Evolutionary conservation across 352 stramenopile genomes (phyloP).

Genomic region (Pythium guiyangense): DNA sequence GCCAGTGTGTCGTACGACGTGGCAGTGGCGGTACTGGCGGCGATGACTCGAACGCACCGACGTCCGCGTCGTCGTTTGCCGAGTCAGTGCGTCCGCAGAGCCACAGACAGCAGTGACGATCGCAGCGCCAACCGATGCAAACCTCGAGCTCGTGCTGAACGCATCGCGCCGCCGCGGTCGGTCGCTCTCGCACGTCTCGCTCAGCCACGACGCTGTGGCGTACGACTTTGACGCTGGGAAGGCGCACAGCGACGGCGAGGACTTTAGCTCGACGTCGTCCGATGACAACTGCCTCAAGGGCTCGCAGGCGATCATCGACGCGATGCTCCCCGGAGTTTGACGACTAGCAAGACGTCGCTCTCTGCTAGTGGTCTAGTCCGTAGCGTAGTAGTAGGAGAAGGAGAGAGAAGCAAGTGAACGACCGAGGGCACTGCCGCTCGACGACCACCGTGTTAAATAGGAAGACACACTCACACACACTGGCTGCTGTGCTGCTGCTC

Average conservation of each 20-base stretch:
- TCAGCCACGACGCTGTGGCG: not conserved
- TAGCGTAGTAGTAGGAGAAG: not conserved
- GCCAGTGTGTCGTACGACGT: too few relatives aligned
- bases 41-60: not conserved
- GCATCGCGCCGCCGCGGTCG: slow-evolving; percentile 20
- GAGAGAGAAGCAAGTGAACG: not conserved
- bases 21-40: not conserved
- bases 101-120: not conserved
- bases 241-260: slow-evolving; percentile 37
- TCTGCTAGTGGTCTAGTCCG: not conserved
- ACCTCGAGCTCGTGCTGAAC: slow-evolving; percentile 1
- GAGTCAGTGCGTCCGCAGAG: not conserved
- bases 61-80: not conserved
- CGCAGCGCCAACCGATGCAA: not conserved
- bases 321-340: slow-evolving; percentile 15
- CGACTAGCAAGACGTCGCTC: not conserved
- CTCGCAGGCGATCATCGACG: slow-evolving; percentile 11
- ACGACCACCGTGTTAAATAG: not conserved
- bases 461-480: not conserved
- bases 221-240: slow-evolving; percentile 20
- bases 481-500: too few relatives aligned
- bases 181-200: slow-evolving; percentile 37
- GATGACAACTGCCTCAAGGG: slow-evolving; percentile 18
- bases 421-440: not conserved
- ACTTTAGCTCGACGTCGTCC: slow-evolving; percentile 37